A percentile compares a stretch with the other conserved stretches of the same genome.
phyloP scores from a whole-genome alignment of 164 flowering plant genomes.

The Dillenia turbinata region DNA sequence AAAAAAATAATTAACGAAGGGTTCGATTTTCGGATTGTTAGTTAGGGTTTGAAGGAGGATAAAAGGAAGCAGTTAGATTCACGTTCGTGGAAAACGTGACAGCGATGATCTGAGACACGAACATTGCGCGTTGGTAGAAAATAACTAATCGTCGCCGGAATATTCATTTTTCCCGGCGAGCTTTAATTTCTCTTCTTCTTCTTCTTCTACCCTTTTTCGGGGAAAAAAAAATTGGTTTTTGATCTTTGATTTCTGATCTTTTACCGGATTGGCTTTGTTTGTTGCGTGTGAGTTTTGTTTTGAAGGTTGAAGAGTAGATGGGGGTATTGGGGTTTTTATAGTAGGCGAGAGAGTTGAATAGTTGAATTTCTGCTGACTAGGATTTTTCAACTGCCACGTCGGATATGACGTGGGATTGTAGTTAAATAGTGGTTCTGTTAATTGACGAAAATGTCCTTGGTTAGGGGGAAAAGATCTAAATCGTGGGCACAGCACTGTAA shows the following conservation, averaged over 20 bases:
- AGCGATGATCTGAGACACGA: conserved; percentile 36
- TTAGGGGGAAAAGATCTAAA: no score
- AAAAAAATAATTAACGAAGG: neutral
- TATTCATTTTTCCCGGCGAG: conserved; percentile 41
- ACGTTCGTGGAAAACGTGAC: conserved; percentile 57
- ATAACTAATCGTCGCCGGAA: conserved; percentile 29
- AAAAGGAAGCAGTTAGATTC: neutral
- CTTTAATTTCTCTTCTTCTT: neutral
- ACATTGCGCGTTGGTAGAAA: conserved; percentile 16
- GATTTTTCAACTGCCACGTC: no score
- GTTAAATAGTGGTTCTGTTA: no score
- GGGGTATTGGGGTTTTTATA: no score
- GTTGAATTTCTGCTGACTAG: no score
- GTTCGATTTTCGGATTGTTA: neutral
- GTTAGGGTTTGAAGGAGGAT: conserved; percentile 5
- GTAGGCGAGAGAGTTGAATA: no score
- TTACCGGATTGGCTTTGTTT: neutral
- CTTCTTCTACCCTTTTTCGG: no score
- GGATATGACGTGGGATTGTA: no score
- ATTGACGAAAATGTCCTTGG: no score
- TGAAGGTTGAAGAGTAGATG: no score
- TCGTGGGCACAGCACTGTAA: no score
- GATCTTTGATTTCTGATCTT: neutral
- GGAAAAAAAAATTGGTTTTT: no score
- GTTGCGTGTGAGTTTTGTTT: conserved; percentile 1